These are phyloP conservation scores for Ustilaginoidea virens DNA, from an alignment of 2,329 filamentous ascomycete genomes.

Conservation along the genomic window DNA sequence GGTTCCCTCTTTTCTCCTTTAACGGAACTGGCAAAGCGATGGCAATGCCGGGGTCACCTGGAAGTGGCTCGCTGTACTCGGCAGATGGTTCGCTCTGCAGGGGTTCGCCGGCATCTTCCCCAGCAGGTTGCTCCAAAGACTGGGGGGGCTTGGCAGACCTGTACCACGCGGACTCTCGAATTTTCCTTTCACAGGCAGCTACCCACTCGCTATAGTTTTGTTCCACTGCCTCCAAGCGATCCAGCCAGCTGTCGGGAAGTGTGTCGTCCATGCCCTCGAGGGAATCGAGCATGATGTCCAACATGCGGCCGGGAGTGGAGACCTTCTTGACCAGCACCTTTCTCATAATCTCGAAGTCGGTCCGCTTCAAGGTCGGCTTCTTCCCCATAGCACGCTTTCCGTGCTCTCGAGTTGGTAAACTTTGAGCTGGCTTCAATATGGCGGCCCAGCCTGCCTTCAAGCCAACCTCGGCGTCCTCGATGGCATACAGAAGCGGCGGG, in stretches of 20 bases:
- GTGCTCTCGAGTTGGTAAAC: conserved; percentile 9
- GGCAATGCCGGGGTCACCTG: background rate
- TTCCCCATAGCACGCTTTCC: conserved; percentile 6
- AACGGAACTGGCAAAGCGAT: background rate
- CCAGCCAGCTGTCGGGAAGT: conserved; percentile 75
- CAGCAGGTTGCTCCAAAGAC: background rate
- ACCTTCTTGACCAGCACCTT: conserved; percentile 53
- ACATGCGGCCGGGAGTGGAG: conserved; percentile 48
- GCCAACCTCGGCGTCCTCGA: conserved; percentile 51
- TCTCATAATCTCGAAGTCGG: conserved; percentile 43
- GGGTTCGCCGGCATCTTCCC: background rate
- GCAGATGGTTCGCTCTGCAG: background rate
- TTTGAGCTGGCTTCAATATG: conserved; percentile 22
- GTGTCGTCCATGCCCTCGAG: conserved; percentile 75
- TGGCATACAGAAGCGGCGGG: conserved; percentile 48
- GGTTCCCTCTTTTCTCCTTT: background rate
- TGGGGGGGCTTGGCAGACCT: conserved; percentile 1
- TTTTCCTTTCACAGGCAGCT: conserved; percentile 56
- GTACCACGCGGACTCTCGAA: conserved; percentile 49
- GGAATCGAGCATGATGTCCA: conserved; percentile 77
- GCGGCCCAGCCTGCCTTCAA: conserved; percentile 52
- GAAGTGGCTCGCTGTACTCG: background rate
- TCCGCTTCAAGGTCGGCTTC: conserved; percentile 19
- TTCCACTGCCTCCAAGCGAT: conserved; percentile 70
- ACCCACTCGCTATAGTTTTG: conserved; percentile 67